These are phyloP conservation scores for Linderniella brevidens DNA, from an alignment of 257 asterid species.

Conservation along the genomic window DNA sequence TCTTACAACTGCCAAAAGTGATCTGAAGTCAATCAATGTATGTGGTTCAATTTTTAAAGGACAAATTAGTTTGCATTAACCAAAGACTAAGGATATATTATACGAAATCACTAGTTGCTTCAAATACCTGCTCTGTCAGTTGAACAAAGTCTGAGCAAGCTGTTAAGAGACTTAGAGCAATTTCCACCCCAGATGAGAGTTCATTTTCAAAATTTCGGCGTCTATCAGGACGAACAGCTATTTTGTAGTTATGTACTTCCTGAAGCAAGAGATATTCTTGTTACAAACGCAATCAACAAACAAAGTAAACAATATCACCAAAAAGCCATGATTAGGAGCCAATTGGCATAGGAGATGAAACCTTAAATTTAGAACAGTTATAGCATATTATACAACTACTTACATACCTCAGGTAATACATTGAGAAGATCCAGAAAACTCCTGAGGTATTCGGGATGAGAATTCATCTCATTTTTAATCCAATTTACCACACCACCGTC, in stretches of 20 bases:
- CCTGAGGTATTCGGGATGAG: slow-evolving; percentile 77
- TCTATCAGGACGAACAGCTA: slow-evolving; percentile 94
- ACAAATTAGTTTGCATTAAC: too few relatives aligned
- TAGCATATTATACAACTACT: neutral
- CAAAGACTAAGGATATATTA: neutral
- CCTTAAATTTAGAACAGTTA: neutral
- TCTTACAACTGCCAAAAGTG: too few relatives aligned
- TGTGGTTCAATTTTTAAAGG: too few relatives aligned
- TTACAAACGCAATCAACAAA: neutral
- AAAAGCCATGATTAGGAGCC: too few relatives aligned
- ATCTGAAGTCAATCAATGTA: too few relatives aligned
- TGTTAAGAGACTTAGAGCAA: slow-evolving; percentile 66
- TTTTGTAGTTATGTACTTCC: slow-evolving; percentile 94
- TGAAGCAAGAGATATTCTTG: slow-evolving; percentile 18
- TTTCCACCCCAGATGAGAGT: slow-evolving; percentile 68
- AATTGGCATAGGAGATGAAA: neutral
- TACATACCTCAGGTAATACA: slow-evolving; percentile 90
- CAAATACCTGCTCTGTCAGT: slow-evolving; percentile 67
- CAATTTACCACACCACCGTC: slow-evolving; percentile 84
- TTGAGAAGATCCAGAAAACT: slow-evolving; percentile 93
- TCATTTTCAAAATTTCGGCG: slow-evolving; percentile 85
- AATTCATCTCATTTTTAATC: slow-evolving; percentile 81
- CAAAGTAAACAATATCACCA: too few relatives aligned
- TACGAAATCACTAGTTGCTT: slow-evolving; percentile 1
- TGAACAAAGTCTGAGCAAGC: slow-evolving; percentile 77